Conservation (phyloP, 208 protist genomes). For the Trypanosoma cruzi region DNA sequence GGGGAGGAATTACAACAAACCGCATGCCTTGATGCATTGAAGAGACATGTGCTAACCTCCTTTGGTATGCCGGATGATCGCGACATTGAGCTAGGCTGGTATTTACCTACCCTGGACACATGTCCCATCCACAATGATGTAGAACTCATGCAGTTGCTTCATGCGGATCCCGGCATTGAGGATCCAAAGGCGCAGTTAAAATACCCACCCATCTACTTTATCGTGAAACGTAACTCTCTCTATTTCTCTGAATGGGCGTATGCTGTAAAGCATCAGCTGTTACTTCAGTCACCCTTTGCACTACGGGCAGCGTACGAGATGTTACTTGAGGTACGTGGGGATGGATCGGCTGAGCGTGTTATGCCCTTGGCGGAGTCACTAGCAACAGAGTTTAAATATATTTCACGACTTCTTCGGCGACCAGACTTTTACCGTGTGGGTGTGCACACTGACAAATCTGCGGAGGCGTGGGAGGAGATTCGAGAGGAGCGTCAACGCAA, state of each 20-base stretch:
- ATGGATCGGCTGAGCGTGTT: conserved; percentile 65
- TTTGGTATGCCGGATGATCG: conserved; percentile 70
- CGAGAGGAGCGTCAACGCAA: conserved; percentile 55
- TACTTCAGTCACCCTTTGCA: conserved; percentile 87
- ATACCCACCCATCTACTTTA: conserved; percentile 91
- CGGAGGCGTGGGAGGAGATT: conserved; percentile 62
- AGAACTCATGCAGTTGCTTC: conserved; percentile 77
- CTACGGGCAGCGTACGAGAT: conserved; percentile 76
- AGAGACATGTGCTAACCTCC: conserved; percentile 35
- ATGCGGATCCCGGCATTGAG: conserved; percentile 83
- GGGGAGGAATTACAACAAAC: conserved; percentile 15
- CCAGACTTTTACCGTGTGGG: conserved; percentile 85
- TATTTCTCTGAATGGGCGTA: conserved; percentile 91
- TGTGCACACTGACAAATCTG: conserved; percentile 70
- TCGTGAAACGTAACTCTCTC: conserved; percentile 77
- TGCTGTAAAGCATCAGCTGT: conserved; percentile 88
- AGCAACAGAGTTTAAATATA: conserved; percentile 73
- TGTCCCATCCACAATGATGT: conserved; percentile 71
- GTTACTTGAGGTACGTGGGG: conserved; percentile 81
- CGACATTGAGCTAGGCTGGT: conserved; percentile 82
- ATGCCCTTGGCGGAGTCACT: conserved; percentile 73
- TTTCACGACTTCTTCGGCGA: conserved; percentile 60
- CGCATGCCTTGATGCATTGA: conserved; percentile 45
- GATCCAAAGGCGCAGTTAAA: conserved; percentile 54
- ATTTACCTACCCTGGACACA: conserved; percentile 86